Evolutionary conservation across 2,329 filamentous ascomycete genomes (phyloP).

Genomic region (Cercospora sp.): DNA sequence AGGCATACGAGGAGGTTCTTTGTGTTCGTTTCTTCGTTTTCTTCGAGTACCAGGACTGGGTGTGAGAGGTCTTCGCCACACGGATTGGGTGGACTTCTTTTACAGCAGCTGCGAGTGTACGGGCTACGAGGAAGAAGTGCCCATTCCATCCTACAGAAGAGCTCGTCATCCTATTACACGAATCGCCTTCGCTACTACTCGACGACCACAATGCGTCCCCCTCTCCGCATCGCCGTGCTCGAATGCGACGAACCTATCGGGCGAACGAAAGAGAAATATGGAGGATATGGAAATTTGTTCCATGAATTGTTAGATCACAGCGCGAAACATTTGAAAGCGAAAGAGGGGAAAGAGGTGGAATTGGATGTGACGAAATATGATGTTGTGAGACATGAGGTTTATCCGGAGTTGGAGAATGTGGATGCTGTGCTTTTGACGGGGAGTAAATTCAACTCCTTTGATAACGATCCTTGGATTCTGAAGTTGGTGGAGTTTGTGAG

Average conservation of each 20-base stretch:
- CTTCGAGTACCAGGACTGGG: too few species aligned
- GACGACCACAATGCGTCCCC: slow-evolving; percentile 11
- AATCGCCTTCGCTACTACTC: too few species aligned
- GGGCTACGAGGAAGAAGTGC: not conserved
- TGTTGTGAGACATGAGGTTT: slow-evolving; percentile 66
- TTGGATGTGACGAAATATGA: slow-evolving; percentile 68
- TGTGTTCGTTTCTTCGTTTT: too few species aligned
- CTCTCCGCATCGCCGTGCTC: slow-evolving; percentile 77
- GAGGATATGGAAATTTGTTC: slow-evolving; percentile 68
- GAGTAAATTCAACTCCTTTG: slow-evolving; percentile 67
- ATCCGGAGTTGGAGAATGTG: slow-evolving; percentile 71
- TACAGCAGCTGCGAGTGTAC: not conserved
- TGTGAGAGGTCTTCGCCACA: not conserved
- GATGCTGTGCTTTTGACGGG: slow-evolving; percentile 85
- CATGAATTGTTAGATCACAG: slow-evolving; percentile 54
- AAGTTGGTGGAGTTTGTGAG: slow-evolving; percentile 69
- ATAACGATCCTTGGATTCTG: slow-evolving; percentile 73
- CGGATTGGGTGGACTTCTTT: not conserved
- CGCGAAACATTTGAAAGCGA: slow-evolving; percentile 47
- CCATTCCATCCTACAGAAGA: too few species aligned
- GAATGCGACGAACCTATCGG: slow-evolving; percentile 80
- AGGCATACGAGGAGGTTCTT: not conserved
- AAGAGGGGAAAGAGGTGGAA: slow-evolving; percentile 47
- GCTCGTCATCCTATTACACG: too few species aligned
- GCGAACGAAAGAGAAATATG: slow-evolving; percentile 63